These are phyloP conservation scores for Lepiota brunneoincarnata DNA, from an alignment of 768 basidiomycete genomes.

Conservation along the genomic window DNA sequence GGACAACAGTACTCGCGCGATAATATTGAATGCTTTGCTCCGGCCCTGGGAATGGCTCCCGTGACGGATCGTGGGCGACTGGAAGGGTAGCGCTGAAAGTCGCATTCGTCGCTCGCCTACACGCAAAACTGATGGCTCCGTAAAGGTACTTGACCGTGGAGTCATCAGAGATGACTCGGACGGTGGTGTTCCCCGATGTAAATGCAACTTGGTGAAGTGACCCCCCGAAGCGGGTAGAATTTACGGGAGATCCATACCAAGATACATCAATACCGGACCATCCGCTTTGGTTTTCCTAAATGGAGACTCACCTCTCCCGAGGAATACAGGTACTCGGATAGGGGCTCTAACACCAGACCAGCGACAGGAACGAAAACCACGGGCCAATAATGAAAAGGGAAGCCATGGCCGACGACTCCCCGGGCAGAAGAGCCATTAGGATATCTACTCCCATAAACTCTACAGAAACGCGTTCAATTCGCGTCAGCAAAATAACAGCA, in stretches of 20 bases:
- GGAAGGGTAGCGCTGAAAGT: conserved; percentile 29
- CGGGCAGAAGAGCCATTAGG: conserved; percentile 38
- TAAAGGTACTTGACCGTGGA: conserved; percentile 40
- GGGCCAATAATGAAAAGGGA: conserved; percentile 71
- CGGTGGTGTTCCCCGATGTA: conserved; percentile 25
- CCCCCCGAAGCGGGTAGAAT: conserved; percentile 45
- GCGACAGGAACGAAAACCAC: conserved; percentile 24
- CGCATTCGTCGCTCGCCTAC: background rate
- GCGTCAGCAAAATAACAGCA: too few relatives aligned
- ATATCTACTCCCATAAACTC: conserved; percentile 62
- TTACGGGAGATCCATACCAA: conserved; percentile 41
- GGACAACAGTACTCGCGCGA: conserved; percentile 58
- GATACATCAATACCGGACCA: background rate
- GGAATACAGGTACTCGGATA: conserved; percentile 18
- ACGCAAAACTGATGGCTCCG: conserved; percentile 25
- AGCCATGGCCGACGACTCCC: conserved; percentile 47
- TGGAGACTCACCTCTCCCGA: conserved; percentile 33
- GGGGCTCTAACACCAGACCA: conserved; percentile 18
- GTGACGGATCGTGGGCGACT: conserved; percentile 17
- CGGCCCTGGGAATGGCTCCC: conserved; percentile 27
- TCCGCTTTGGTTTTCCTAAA: background rate
- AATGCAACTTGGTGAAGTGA: conserved; percentile 38
- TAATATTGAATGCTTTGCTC: conserved; percentile 66
- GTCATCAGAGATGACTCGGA: conserved; percentile 43
- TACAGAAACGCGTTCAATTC: conserved; percentile 17